A percentile compares a stretch with the other conserved stretches of the same genome.
Conservation (phyloP, 495 filamentous ascomycete species). For the Trichoderma erinaceum region DNA sequence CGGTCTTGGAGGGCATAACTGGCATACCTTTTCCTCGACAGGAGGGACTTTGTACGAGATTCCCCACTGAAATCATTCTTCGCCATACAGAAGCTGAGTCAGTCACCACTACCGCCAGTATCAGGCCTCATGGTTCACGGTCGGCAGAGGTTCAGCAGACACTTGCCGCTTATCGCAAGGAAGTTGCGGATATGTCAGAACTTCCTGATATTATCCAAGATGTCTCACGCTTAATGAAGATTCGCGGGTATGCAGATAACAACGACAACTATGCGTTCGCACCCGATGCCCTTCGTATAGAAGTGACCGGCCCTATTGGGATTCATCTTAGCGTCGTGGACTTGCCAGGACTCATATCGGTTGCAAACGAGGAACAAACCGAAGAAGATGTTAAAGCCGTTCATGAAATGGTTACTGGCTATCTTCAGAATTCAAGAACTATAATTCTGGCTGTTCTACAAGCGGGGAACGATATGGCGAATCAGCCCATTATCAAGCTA, state of each 20-base stretch:
- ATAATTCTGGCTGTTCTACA: slow-evolving; percentile 56
- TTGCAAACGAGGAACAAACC: slow-evolving; percentile 35
- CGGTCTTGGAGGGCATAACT: slow-evolving; percentile 46
- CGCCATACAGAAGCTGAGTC: slow-evolving; percentile 33
- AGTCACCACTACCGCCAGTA: slow-evolving; percentile 42
- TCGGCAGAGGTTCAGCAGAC: slow-evolving; percentile 11
- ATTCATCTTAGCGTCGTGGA: slow-evolving; percentile 60
- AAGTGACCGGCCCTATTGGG: slow-evolving; percentile 51
- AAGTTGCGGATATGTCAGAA: neutral
- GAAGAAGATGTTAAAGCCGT: slow-evolving; percentile 44
- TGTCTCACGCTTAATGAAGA: slow-evolving; percentile 18
- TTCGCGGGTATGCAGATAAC: neutral
- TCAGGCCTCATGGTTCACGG: slow-evolving; percentile 26
- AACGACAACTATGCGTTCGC: slow-evolving; percentile 38
- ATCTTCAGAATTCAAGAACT: slow-evolving; percentile 50
- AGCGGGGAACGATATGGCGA: slow-evolving; percentile 44
- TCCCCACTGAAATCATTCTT: slow-evolving; percentile 53
- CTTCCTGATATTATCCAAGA: slow-evolving; percentile 17
- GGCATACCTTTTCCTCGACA: slow-evolving; percentile 47
- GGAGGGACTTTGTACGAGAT: slow-evolving; percentile 51
- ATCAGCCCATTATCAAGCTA: slow-evolving; percentile 44
- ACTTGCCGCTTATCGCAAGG: neutral
- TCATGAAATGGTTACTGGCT: slow-evolving; percentile 42
- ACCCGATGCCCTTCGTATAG: slow-evolving; percentile 55
- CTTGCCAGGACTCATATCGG: slow-evolving; percentile 53